Evolutionary conservation across 164 flowering plant species (phyloP), one percentile per base, ranked within the genome.

Genomic region (Aristolochia fimbriata): DNA sequence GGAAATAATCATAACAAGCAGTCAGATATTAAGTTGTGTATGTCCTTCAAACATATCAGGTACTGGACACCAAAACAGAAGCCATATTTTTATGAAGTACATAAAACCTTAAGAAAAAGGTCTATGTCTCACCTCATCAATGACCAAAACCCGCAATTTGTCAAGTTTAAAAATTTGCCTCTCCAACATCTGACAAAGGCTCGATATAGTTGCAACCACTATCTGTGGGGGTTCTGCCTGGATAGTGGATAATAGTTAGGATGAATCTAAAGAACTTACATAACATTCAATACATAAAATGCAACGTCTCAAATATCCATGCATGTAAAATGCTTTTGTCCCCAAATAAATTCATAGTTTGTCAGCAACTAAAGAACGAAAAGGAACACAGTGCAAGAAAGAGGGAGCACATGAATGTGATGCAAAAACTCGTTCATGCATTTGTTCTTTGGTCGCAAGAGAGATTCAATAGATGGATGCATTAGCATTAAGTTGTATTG

Each of bases 191-290:
- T 70, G 90, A 77, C 83, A 83, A 78, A 93, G 76, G 66, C 96
- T 90, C 46, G 68, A 74, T 27, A 87, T 65, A 24, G 97, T 93
- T 52, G 96, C 94, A 67, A 93, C 94, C 60, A 93, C 78, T 62
- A 93, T 76, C 14, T 80, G 71, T 25, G 96, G 98, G 55, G 99
- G 97, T 66, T 90, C 97, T 15, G 90, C 96, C 97, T 93, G 82
- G 10, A 37, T 7, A 37, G 43, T 3, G 30, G 8, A 37, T 7
- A 37, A 7, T 37, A 37, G 43, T 37, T 37, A 37, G 43, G 43
- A 37, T 37, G 43, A 5, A 37, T 37, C 43, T 37, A 37, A 3
- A 37, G 1, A 37, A 37, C 43, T 37, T 37, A 10, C 43, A 37
- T 1, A 37, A 37, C 12, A 10, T 10, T 10, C 12, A 10, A 10